Percentiles rank a stretch among this genome's conserved stretches.
phyloP scores from a whole-genome alignment of 2,329 filamentous ascomycete genomes.

The Fusarium transvaalense region DNA sequence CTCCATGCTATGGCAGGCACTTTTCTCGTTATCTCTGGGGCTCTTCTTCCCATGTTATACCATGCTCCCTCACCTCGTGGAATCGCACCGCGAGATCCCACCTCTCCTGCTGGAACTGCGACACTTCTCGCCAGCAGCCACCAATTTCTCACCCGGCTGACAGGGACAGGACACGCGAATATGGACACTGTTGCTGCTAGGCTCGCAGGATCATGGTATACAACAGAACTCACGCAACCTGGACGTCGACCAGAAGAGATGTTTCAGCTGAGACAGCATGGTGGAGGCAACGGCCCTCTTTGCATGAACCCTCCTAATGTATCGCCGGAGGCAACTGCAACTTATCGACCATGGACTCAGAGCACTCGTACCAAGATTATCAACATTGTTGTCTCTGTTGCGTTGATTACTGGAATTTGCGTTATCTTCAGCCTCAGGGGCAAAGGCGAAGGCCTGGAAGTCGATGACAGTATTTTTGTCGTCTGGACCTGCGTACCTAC shows the following conservation, averaged over 20 bases:
- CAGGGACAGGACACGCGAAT: constrained; percentile 42
- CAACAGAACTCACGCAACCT: constrained; percentile 43
- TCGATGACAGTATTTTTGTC: constrained; percentile 37
- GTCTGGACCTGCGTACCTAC: constrained; percentile 48
- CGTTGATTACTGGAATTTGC: constrained; percentile 42
- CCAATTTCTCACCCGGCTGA: constrained; percentile 42
- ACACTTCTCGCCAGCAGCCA: constrained; percentile 45
- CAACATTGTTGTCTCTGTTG: constrained; percentile 30
- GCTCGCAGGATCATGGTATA: constrained; percentile 49
- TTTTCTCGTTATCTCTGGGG: constrained; percentile 39
- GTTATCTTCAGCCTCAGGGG: constrained; percentile 41
- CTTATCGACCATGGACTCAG: constrained; percentile 48
- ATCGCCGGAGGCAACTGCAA: constrained; percentile 27
- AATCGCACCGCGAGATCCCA: constrained; percentile 49
- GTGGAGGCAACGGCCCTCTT: constrained; percentile 35
- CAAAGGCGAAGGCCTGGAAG: constrained; percentile 36
- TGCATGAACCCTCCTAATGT: constrained; percentile 20
- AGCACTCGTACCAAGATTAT: constrained; percentile 25
- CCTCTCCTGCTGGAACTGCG: constrained; percentile 46
- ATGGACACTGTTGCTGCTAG: constrained; percentile 42
- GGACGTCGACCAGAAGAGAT: constrained; percentile 40
- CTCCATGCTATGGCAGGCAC: constrained; percentile 44
- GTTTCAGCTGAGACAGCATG: constrained; percentile 47
- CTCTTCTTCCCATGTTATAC: constrained; percentile 47
- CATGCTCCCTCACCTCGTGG: constrained; percentile 45